A percentile compares a stretch with the other conserved stretches of the same genome.
Conservation (phyloP, 495 filamentous ascomycete genomes). For the Penicillium daleae region DNA sequence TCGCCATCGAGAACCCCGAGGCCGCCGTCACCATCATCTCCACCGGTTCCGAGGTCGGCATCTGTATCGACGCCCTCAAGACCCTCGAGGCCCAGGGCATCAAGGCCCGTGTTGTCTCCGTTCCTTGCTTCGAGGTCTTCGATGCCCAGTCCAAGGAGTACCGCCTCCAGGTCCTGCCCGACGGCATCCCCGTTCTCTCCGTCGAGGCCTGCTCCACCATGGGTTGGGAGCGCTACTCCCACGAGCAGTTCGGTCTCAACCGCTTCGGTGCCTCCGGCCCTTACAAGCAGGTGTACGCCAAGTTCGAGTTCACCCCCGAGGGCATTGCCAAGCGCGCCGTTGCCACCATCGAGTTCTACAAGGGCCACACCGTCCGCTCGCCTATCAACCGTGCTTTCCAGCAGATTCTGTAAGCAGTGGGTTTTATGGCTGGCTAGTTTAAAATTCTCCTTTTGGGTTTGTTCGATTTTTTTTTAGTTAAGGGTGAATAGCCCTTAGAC, state of each 20-base stretch:
- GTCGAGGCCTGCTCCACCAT: conserved; percentile 92
- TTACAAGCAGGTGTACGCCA: conserved; percentile 98
- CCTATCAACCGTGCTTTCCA: conserved; percentile 85
- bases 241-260: conserved; percentile 99
- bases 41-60: conserved; percentile 93
- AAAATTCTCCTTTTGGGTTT: conserved; percentile 32
- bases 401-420: conserved; percentile 48
- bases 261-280: conserved; percentile 95
- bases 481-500: conserved; percentile 30
- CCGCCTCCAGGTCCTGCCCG: conserved; percentile 85
- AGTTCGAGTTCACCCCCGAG: conserved; percentile 98
- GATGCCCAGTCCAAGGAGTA: conserved; percentile 94
- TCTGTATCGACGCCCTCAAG: conserved; percentile 90
- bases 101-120: conserved; percentile 89
- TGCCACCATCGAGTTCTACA: conserved; percentile 94
- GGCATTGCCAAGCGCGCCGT: conserved; percentile 93
- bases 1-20: conserved; percentile 78
- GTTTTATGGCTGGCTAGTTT: conserved; percentile 19
- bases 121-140: conserved; percentile 98
- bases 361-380: conserved; percentile 85
- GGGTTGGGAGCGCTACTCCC: conserved; percentile 97
- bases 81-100: conserved; percentile 86
- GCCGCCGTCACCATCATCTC: conserved; percentile 90
- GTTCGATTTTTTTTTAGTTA: conserved; percentile 25
- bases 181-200: conserved; percentile 90